Evolutionary conservation across 768 basidiomycete species (phyloP).

Genomic region (Sporobolomyces roseus): DNA sequence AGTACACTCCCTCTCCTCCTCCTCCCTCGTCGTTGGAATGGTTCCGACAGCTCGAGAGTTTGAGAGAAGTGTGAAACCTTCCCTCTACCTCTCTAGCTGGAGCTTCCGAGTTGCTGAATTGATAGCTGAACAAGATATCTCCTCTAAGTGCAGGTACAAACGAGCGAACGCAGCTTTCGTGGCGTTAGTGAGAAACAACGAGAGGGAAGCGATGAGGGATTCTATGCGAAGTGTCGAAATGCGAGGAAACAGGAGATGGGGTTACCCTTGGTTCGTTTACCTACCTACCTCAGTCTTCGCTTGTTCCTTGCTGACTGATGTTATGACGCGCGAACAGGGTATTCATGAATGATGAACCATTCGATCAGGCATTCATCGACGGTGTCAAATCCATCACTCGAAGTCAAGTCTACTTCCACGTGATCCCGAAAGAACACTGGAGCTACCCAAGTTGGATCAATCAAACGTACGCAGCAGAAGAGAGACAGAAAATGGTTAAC

Average conservation of each 20-base stretch:
- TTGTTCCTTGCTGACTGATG: neutral
- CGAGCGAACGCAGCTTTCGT: conserved; percentile 42
- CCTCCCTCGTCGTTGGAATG: neutral
- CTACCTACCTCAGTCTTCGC: neutral
- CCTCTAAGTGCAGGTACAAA: conserved; percentile 27
- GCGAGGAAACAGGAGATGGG: conserved; percentile 72
- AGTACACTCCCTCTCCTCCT: neutral
- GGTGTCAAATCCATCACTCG: conserved; percentile 41
- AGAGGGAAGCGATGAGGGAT: conserved; percentile 34
- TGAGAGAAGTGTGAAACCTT: no score
- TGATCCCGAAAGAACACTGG: conserved; percentile 65
- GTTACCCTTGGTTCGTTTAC: conserved; percentile 53
- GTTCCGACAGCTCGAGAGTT: neutral
- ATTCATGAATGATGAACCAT: conserved; percentile 75
- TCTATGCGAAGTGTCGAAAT: conserved; percentile 68
- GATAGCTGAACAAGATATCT: no score
- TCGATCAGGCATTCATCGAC: conserved; percentile 67
- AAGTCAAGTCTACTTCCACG: conserved; percentile 49
- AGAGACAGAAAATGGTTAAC: conserved; percentile 62
- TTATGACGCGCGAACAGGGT: conserved; percentile 57
- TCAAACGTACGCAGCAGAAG: conserved; percentile 61
- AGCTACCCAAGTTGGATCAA: conserved; percentile 75
- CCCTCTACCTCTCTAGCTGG: no score
- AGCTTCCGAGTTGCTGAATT: no score
- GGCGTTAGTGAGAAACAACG: conserved; percentile 40